phyloP scores from a whole-genome alignment of 208 protist genomes.

The Trypanosoma boissoni region DNA sequence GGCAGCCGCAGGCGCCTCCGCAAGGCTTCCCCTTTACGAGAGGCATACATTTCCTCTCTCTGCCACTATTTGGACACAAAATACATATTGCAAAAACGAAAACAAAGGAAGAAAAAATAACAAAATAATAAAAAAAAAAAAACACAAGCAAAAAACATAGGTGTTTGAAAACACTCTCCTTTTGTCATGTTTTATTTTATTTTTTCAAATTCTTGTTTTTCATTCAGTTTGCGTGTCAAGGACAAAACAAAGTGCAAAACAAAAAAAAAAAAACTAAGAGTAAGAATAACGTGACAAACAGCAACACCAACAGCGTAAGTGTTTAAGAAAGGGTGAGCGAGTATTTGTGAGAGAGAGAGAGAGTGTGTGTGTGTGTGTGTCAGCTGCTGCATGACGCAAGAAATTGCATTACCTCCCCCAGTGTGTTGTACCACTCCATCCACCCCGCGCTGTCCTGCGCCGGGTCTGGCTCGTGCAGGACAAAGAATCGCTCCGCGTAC shows the following conservation, averaged over 20 bases:
- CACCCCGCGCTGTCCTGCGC: conserved; percentile 52
- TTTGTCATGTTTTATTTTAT: too few species aligned
- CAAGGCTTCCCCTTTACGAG: conserved; percentile 1
- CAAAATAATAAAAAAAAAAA: conserved; percentile 18
- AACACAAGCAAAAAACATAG: conserved; percentile 6
- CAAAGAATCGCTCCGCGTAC: conserved; percentile 74
- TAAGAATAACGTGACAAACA: not conserved
- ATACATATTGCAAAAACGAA: conserved; percentile 1
- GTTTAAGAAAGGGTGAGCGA: too few species aligned
- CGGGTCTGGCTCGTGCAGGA: conserved; percentile 68
- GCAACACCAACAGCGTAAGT: not conserved
- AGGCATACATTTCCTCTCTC: conserved; percentile 18
- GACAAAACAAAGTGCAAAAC: not conserved
- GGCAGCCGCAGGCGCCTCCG: not conserved
- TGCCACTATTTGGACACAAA: too few species aligned
- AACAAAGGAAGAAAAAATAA: conserved; percentile 3
- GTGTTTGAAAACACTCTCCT: too few species aligned
- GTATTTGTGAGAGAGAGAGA: too few species aligned
- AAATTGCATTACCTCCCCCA: conserved; percentile 39
- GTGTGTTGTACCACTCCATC: conserved; percentile 71
- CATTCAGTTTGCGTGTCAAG: too few species aligned
- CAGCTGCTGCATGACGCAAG: too few species aligned
- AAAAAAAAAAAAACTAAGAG: not conserved
- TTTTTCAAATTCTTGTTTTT: too few species aligned
- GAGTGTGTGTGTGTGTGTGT: too few species aligned